Evolutionary conservation across 2,329 filamentous ascomycete genomes (phyloP), one percentile per base, ranked within the genome.

Genomic region (Byssochlamys sp.): DNA sequence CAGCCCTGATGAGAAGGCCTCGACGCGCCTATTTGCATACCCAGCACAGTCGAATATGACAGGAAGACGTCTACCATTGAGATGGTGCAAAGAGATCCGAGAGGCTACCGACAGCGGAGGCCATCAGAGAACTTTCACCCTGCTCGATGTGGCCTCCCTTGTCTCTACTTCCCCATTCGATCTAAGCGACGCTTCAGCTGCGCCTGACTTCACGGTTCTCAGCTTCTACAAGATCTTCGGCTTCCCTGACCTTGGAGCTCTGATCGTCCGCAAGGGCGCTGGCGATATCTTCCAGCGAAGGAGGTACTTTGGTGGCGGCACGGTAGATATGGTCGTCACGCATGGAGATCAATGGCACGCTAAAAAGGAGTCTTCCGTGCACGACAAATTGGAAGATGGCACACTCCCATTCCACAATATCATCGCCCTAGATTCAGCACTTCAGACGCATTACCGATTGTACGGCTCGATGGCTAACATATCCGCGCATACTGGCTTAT

Each of bases 211-310:
- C 63, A 87, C 84, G 0, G 88, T 90, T 0, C 67, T 97, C 49
- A 96, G 91, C 71, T 85, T 97, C 62, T 95, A 96, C 76, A 99
- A 97, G 71, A 91, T 96, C n/a, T 97, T 97, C 71, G 92, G 94
- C 1, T 96, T 96, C 62, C 92, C 92, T 0, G 90, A 97, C 69
- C 78, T 97, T 1, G 92, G 92, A 1, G 91, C 86, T 1, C 75
- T 99, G 58, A 84, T 97, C 29, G 84, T 97, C 11, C 84, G 88
- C 49, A 91, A 89, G 64, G 79, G 83, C 31, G 83, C 88, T 11
- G 84, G 82, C 5, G 71, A 80, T 45, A 69, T 87, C 2, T 85
- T 96, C 52, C 76, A 81, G 31, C 77, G 78, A 49, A 83, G 90
- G 59, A 85, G 78, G 60, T 99, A 95, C 66, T 99, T 99, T 73